These are phyloP conservation scores for Chaetomium strumarium DNA, from an alignment of 2,329 filamentous ascomycete species.

Conservation along the genomic window DNA sequence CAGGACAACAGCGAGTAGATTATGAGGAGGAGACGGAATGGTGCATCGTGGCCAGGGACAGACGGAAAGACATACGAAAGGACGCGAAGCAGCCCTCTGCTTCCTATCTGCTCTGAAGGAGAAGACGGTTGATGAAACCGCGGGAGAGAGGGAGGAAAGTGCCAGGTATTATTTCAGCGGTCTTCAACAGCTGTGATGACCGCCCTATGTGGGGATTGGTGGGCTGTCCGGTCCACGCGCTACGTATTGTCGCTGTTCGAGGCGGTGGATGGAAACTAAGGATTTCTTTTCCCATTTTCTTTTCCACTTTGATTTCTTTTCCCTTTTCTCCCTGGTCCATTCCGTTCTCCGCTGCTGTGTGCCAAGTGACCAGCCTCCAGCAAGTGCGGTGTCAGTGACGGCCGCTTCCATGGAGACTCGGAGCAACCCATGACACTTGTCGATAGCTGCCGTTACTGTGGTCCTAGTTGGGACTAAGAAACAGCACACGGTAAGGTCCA, in stretches of 20 bases:
- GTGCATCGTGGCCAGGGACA: slow-evolving; percentile 22
- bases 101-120: not conserved
- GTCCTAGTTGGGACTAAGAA: slow-evolving; percentile 10
- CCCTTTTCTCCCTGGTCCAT: slow-evolving; percentile 14
- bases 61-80: slow-evolving; percentile 10
- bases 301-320: slow-evolving; percentile 5
- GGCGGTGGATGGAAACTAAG: slow-evolving; percentile 10
- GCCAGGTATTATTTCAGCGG: slow-evolving; percentile 14
- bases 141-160: not conserved
- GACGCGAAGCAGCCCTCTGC: slow-evolving; percentile 3
- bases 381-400: slow-evolving; percentile 19
- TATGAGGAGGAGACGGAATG: slow-evolving; percentile 19
- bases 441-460: slow-evolving; percentile 10
- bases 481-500: slow-evolving; percentile 14
- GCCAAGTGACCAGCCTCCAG: slow-evolving; percentile 22
- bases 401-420: slow-evolving; percentile 20
- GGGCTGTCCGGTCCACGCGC: not conserved
- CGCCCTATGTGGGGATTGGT: slow-evolving; percentile 3
- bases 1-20: slow-evolving; percentile 18
- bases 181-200: not conserved
- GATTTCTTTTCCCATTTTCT: slow-evolving; percentile 11
- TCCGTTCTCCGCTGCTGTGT: slow-evolving; percentile 17
- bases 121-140: not conserved
- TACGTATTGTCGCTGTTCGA: slow-evolving; percentile 1
- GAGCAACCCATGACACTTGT: slow-evolving; percentile 21